Evolutionary conservation across 805 yeast genomes (phyloP), one percentile per base, ranked within the genome.

Genomic region (Spathaspora hagerdaliae): DNA sequence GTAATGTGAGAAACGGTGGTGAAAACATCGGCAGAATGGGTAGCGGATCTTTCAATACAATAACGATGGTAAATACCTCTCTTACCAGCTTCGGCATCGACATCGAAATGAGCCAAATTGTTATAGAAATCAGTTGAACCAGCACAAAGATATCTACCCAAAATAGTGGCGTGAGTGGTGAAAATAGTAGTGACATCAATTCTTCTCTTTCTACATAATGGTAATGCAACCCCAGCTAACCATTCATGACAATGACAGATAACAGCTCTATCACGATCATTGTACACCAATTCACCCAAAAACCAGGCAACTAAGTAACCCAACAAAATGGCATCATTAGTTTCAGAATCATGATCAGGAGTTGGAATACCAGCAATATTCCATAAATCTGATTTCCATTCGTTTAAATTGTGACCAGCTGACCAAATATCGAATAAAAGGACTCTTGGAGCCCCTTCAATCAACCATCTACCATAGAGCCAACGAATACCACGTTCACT

Each of bases 251-350:
- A 91, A 62, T 92, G 99, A 46, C 94, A 83, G 50, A 92, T 83
- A 42, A 94, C 90, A 0, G 98, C 97, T 56, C 92, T 82, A 43
- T 85, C 85, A 24, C 82, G 78, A 64, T 94, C 96, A 57, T 83
- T 81, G 60, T 75, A 81, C n/a, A 87, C 88, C 61, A 88, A 77
- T 65, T 94, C 98, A 13, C 99, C 99, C 46, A 94, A 71, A 63
- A 92, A 91, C 99, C 99, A 92, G 2, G 98, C 96, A 26, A 90
- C 96, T 42, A 89, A 70, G 67, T 92, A 92, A 29, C 99, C 99
- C 54, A 92, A 73, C 51, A 92, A 73, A 52, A 94, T 87, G 29
- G 98, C 97, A 52, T 92, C 96, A 61, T 89, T 89, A 24, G 96
- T 82, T 65, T 94, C 98, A 31, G 69, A 66, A 63, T 92, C 99